Evolutionary conservation across 192 early-diverging fungal species (phyloP), one percentile per base, ranked within the genome.

Genomic region (Rhizoclosmatium sp.): DNA sequence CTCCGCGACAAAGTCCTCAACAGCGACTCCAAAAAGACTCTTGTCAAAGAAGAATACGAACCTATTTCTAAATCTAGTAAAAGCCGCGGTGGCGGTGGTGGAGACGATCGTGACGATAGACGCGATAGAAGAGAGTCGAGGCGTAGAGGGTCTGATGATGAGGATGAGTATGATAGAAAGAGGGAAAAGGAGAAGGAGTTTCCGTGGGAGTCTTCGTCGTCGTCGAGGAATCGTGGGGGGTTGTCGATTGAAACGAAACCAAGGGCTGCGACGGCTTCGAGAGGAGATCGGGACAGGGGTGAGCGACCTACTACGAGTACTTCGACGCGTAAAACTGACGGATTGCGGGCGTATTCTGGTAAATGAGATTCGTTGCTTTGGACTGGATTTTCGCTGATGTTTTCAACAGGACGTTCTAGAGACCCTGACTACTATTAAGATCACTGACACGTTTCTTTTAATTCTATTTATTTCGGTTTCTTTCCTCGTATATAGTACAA

Each of bases 361-460:
- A 56, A 23, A 16, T 31, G 31, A 31, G 0, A 31, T 56, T 56
- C 54, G 54, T n/a, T 9, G 9, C 19, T 56, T 56, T n/a, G 19
- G 19, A 14, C 54, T 56, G 10, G 39, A 10, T 23, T 23, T 64
- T 64, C 19, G 16, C 54, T 72, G 12, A 54, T 40, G 31, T 59
- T 59, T 19, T 59, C 31, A 59, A 2, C n/a, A 75, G 72, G 72
- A 4, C 72, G 72, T 5, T 75, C 72, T 14, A 61, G 72, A 62
- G 72, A 75, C 59, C 9, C 44, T 48, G 72, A 75, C 45, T 75
- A 75, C 47, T 75, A 75, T 59, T 75, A 62, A 45, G 9, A 62
- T 19, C 21, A 62, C 5, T 21, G 23, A 19, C 5, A 0, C 60
- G 0, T 62, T 62, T 62, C 21, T 40, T 62, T 62, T 62, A 0